Percentiles rank a stretch among this genome's conserved stretches.
phyloP scores from a whole-genome alignment of 2,329 filamentous ascomycete genomes.

The Xylariaceae sp. region DNA sequence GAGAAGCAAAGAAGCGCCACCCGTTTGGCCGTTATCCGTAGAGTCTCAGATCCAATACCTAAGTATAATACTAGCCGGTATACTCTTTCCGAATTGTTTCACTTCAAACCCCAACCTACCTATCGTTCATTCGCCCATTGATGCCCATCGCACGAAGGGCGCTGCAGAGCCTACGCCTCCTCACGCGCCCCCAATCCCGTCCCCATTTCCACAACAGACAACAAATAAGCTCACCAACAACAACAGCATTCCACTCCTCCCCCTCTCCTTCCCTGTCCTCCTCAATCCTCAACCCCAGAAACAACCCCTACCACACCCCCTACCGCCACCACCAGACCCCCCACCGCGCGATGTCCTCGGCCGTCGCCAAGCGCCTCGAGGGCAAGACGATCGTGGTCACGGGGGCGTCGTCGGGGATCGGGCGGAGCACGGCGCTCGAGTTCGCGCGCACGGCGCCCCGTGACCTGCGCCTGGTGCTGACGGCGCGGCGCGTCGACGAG shows the following conservation, averaged over 20 bases:
- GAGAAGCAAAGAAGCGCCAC: not conserved
- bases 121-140: not conserved
- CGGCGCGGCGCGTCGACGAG: constrained; percentile 81
- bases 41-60: too few species aligned
- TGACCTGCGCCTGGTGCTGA: constrained; percentile 81
- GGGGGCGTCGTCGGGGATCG: constrained; percentile 92
- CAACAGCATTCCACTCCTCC: too few species aligned
- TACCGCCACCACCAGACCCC: not conserved
- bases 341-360: constrained; percentile 31
- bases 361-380: constrained; percentile 78
- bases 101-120: too few species aligned
- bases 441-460: constrained; percentile 84
- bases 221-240: too few species aligned
- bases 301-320: not conserved
- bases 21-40: too few species aligned
- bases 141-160: not conserved
- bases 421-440: constrained; percentile 79
- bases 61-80: too few species aligned
- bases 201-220: not conserved
- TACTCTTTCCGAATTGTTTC: too few species aligned
- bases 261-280: too few species aligned
- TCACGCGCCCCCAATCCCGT: not conserved
- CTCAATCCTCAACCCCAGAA: too few species aligned
- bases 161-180: not conserved
- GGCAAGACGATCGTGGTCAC: constrained; percentile 94